These are phyloP conservation scores for Lagenidium giganteum DNA, from an alignment of 352 stramenopile genomes.

Conservation along the genomic window DNA sequence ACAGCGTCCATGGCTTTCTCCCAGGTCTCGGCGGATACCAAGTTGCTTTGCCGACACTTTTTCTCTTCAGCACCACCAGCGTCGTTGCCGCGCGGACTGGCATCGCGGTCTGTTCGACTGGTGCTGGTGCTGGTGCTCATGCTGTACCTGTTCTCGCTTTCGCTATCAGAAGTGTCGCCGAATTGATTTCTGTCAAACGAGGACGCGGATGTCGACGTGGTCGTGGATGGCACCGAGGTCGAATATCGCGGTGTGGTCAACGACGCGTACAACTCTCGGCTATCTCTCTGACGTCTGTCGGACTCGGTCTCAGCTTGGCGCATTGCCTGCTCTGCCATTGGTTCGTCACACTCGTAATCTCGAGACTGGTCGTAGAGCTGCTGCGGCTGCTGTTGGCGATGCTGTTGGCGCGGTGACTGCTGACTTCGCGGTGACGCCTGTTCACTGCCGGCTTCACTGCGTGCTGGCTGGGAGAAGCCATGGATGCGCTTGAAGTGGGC, in stretches of 20 bases:
- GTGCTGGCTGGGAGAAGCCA: slow-evolving; percentile 18
- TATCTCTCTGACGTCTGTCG: too few species aligned
- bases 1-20: slow-evolving; percentile 65
- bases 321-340: too few species aligned
- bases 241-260: too few species aligned
- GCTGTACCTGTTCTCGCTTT: slow-evolving; percentile 20
- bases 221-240: slow-evolving; percentile 5
- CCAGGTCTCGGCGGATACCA: slow-evolving; percentile 53
- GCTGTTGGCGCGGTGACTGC: background rate
- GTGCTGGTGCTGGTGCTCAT: slow-evolving; percentile 1
- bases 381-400: background rate
- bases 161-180: slow-evolving; percentile 24
- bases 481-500: slow-evolving; percentile 50
- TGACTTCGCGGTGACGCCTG: slow-evolving; percentile 3
- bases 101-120: slow-evolving; percentile 10
- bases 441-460: too few species aligned
- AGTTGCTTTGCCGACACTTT: slow-evolving; percentile 47
- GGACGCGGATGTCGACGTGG: slow-evolving; percentile 3
- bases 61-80: slow-evolving; percentile 18
- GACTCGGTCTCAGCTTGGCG: too few species aligned
- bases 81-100: slow-evolving; percentile 8
- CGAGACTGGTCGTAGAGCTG: too few species aligned
- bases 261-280: too few species aligned
- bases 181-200: slow-evolving; percentile 13
- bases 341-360: too few species aligned